Evolutionary conservation across 2,329 filamentous ascomycete genomes (phyloP), one percentile per base, ranked within the genome.

Genomic region (Atkinsonella hypoxylon): DNA sequence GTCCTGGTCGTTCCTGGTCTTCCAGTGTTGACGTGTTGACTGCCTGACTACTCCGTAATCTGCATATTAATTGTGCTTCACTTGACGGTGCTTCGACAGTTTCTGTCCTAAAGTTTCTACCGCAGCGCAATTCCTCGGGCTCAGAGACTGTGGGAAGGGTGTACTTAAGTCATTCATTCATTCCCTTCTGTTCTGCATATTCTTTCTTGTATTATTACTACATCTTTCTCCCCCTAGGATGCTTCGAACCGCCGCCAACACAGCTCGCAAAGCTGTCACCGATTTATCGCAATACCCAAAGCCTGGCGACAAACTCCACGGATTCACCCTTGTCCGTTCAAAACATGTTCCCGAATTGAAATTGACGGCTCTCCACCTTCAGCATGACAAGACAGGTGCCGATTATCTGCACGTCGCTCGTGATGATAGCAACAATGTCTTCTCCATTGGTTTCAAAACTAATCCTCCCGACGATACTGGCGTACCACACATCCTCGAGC

Each of bases 341-440:
- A 95, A 96, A 71, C 87, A 95, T 70, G 87, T 98, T 2, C 89
- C 90, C 0, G 93, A 98, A 72, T 79, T 97, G 46, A 87, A 97
- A 67, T 71, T 98, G 62, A 95, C 90, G 1, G 93, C 93, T 5
- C 70, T 97, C 49, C 87, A 94, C 56, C 78, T 98, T 55, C 83
- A 87, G 62, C 93, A 98, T 65, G 87, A 97, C 71, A 90, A 90
- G 73, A 98, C 93, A 0, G 89, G 90, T 53, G 93, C 93, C 56
- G 89, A 98, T 58, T 96, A 97, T 64, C 77, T 98, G 45, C 93
- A 98, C 70, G 85, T 98, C 60, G 91, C 90, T 15, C 79, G 91
- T 59, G 89, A 97, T 52, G 93, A 98, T 64, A 86, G 85, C 73
- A 98, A 98, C 73, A 98, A 98, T 87, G 93, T 97, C 64, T 98